phyloP scores from a whole-genome alignment of 306 rosid genomes.

The Lotus japonicus region DNA sequence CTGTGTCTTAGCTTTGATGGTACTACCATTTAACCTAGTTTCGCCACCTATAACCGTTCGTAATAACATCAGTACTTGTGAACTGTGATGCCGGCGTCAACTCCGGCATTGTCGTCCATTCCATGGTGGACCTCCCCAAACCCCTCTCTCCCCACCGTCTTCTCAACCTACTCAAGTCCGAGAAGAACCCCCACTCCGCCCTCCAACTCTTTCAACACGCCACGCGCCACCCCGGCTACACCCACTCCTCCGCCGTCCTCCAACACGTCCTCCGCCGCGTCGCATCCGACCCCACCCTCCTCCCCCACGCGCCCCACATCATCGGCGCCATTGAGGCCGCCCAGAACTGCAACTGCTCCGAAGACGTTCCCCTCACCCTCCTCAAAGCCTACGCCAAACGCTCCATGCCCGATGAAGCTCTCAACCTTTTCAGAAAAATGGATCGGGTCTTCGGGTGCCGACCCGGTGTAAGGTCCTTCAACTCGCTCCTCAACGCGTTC shows the following conservation, averaged over 20 bases:
- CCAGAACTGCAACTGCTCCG: slow-evolving; percentile 54
- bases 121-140: slow-evolving; percentile 65
- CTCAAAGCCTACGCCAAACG: slow-evolving; percentile 69
- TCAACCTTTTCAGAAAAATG: slow-evolving; percentile 57
- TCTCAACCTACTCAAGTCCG: slow-evolving; percentile 64
- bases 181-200: slow-evolving; percentile 49
- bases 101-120: neutral
- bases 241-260: slow-evolving; percentile 49
- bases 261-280: slow-evolving; percentile 70
- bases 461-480: slow-evolving; percentile 60
- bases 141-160: slow-evolving; percentile 47
- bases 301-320: slow-evolving; percentile 38
- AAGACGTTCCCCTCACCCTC: slow-evolving; percentile 63
- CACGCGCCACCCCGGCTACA: slow-evolving; percentile 38
- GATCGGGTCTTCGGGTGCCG: slow-evolving; percentile 62
- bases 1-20: no score
- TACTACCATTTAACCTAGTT: no score
- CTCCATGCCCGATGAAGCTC: slow-evolving; percentile 72
- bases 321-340: slow-evolving; percentile 41
- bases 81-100: no score
- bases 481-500: slow-evolving; percentile 67
- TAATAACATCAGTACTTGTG: slow-evolving; percentile 11
- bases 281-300: slow-evolving; percentile 32
- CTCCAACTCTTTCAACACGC: slow-evolving; percentile 65
- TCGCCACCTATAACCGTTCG: neutral